phyloP scores from a whole-genome alignment of 352 stramenopile genomes.

The Phytophthora sp. region DNA sequence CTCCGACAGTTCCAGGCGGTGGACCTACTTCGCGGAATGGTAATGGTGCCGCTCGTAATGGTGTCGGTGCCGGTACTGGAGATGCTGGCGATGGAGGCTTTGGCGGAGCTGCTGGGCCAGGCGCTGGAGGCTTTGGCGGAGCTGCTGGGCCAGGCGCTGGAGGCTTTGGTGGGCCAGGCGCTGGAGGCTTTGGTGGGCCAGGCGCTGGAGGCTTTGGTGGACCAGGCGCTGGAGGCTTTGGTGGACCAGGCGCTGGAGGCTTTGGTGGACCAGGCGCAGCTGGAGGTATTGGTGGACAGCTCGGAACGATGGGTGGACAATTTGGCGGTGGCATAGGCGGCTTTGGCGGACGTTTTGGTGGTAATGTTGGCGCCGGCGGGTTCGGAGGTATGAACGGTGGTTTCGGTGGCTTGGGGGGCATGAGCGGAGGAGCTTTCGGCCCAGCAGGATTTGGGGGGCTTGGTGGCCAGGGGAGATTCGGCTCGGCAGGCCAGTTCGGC shows the following conservation, averaged over 20 bases:
- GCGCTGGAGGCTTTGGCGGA: background rate
- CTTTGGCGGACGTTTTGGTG: background rate
- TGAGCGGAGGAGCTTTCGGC: slow-evolving; percentile 3
- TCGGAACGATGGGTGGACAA: too few relatives aligned
- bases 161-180: background rate
- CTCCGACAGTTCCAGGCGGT: slow-evolving; percentile 24
- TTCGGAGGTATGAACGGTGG: background rate
- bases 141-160: slow-evolving; percentile 3
- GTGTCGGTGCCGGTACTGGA: background rate
- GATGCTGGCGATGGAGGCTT: slow-evolving; percentile 11
- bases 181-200: background rate
- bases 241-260: background rate
- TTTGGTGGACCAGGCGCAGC: background rate
- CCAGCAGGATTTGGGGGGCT: slow-evolving; percentile 10
- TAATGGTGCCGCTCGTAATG: background rate
- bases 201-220: slow-evolving; percentile 17
- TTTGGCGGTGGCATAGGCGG: background rate
- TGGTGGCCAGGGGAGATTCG: slow-evolving; percentile 12
- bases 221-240: background rate
- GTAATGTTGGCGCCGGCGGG: slow-evolving; percentile 4
- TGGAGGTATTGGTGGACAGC: background rate
- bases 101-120: background rate
- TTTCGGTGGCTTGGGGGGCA: slow-evolving; percentile 6
- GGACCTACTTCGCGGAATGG: slow-evolving; percentile 10
- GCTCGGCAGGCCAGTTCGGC: slow-evolving; percentile 6